Evolutionary conservation across 2,329 filamentous ascomycete species (phyloP).

Genomic region (Microdochium bolleyi): DNA sequence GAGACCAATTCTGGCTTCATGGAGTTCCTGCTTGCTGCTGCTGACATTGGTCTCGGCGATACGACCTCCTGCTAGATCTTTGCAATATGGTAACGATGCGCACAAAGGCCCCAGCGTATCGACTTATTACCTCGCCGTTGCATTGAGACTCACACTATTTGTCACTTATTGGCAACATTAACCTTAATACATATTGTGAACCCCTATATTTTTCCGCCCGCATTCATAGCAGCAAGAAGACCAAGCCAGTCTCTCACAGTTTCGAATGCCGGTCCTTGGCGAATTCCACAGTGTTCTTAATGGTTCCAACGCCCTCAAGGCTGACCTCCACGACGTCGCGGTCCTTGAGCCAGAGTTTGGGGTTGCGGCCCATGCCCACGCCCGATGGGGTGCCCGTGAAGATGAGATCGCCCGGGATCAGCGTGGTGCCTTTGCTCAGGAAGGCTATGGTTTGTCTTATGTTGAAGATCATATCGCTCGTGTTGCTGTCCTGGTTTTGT

Average conservation of each 20-base stretch:
- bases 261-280: background rate
- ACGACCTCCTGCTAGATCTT: background rate
- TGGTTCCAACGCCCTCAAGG: conserved; percentile 57
- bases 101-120: too few species aligned
- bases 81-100: too few species aligned
- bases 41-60: conserved; percentile 12
- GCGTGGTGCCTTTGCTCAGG: conserved; percentile 52
- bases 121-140: too few species aligned
- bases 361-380: conserved; percentile 62
- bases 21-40: conserved; percentile 29
- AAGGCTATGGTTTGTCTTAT: conserved; percentile 52
- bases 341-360: conserved; percentile 60
- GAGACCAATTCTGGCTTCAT: conserved; percentile 39
- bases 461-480: conserved; percentile 55
- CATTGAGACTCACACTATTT: too few species aligned
- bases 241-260: background rate
- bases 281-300: conserved; percentile 39
- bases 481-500: conserved; percentile 36
- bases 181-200: background rate
- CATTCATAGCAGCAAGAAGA: background rate
- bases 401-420: conserved; percentile 57
- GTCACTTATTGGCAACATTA: too few species aligned
- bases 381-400: conserved; percentile 64
- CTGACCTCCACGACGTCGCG: conserved; percentile 63
- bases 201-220: too few species aligned